Evolutionary conservation across 257 asterid species (phyloP).

Genomic region (Solanum ossicruentum): DNA sequence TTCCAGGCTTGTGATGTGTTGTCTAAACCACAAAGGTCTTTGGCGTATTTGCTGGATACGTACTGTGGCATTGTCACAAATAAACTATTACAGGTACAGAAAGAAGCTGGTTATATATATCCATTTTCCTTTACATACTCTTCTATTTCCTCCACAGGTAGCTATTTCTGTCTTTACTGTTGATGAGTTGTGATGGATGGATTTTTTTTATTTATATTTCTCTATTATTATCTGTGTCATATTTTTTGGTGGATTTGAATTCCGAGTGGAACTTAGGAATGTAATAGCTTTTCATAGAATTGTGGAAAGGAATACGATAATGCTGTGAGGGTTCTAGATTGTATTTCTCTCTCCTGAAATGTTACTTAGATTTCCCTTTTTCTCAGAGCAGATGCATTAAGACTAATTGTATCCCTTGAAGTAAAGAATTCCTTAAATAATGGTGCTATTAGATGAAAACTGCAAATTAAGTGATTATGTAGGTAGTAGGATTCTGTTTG

Average conservation of each 20-base stretch:
- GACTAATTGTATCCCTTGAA: not conserved
- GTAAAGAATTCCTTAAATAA: not conserved
- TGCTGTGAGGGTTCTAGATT: not conserved
- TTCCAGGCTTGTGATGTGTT: conserved; percentile 82
- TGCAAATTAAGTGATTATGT: not conserved
- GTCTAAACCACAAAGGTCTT: conserved; percentile 85
- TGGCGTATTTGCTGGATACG: conserved; percentile 81
- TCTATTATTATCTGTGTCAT: not conserved
- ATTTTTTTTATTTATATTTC: not conserved
- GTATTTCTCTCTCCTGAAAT: not conserved
- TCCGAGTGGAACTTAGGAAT: not conserved
- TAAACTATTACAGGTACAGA: conserved; percentile 67
- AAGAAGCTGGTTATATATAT: not conserved
- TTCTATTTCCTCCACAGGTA: not conserved
- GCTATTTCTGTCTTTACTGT: not conserved
- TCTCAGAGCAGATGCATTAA: not conserved
- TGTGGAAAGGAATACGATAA: not conserved
- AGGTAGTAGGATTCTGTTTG: not conserved
- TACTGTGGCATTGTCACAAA: conserved; percentile 63
- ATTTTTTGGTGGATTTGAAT: not conserved
- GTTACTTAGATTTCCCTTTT: not conserved
- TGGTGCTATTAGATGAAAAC: not conserved
- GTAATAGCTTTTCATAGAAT: not conserved
- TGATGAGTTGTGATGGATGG: not conserved
- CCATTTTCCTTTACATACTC: not conserved